Evolutionary conservation across 2,329 filamentous ascomycete genomes (phyloP).

Genomic region (Microdochium nivale): DNA sequence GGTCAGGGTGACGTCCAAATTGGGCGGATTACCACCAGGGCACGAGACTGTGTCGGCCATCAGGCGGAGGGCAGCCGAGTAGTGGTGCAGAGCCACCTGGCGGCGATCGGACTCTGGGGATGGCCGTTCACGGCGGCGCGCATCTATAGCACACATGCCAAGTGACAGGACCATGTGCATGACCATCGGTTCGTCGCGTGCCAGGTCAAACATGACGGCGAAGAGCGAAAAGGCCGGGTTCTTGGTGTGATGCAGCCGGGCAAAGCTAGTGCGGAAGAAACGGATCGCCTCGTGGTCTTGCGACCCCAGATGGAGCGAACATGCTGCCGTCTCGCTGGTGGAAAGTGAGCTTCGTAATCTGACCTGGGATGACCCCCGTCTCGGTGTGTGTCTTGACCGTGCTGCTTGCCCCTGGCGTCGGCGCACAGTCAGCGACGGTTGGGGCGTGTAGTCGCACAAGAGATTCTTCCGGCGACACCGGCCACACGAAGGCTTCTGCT

Average conservation of each 20-base stretch:
- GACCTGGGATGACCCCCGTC: background rate
- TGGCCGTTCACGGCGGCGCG: conserved; percentile 6
- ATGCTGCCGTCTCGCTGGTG: conserved; percentile 8
- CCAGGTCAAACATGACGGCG: conserved; percentile 25
- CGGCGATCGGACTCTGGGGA: background rate
- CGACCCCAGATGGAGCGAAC: conserved; percentile 15
- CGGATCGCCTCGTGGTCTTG: conserved; percentile 25
- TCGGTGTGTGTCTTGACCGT: background rate
- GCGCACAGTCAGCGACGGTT: conserved; percentile 1
- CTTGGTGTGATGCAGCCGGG: conserved; percentile 24
- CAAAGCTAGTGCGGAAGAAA: conserved; percentile 25
- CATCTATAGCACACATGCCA: conserved; percentile 20
- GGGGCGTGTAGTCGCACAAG: conserved; percentile 18
- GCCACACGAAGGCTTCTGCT: conserved; percentile 14
- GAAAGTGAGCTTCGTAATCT: background rate
- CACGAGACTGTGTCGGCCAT: conserved; percentile 18
- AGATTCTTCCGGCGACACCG: conserved; percentile 16
- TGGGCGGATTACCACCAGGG: conserved; percentile 4
- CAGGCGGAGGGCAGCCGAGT: conserved; percentile 18
- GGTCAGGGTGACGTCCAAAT: conserved; percentile 20
- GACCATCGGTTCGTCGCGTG: conserved; percentile 20
- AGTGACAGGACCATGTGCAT: conserved; percentile 27
- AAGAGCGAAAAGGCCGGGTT: conserved; percentile 24
- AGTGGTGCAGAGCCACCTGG: conserved; percentile 16
- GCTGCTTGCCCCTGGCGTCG: background rate